phyloP scores from a whole-genome alignment of 1,284 basidiomycete genomes.

The Cryptococcus maquisensis region DNA sequence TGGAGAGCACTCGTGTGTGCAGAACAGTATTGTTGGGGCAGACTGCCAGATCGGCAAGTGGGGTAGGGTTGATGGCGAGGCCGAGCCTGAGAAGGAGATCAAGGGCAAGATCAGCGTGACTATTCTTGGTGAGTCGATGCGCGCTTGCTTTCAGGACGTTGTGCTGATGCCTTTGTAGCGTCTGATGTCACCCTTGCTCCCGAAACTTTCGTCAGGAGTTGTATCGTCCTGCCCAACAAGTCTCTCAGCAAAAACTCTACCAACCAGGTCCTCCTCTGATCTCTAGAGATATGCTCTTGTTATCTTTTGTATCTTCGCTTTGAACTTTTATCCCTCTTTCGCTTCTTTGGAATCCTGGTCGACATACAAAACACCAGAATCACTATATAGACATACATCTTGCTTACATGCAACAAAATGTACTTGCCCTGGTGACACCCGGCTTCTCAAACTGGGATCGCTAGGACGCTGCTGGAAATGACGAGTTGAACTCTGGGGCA shows the following conservation, averaged over 20 bases:
- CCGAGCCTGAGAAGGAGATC: constrained; percentile 43
- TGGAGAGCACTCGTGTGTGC: constrained; percentile 51
- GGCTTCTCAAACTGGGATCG: too few relatives aligned
- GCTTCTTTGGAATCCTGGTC: background rate
- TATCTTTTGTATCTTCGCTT: background rate
- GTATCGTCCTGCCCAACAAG: constrained; percentile 55
- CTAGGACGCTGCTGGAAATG: too few relatives aligned
- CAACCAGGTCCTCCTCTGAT: constrained; percentile 52
- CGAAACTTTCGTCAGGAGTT: constrained; percentile 48
- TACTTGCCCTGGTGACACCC: too few relatives aligned
- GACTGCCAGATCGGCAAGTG: constrained; percentile 50
- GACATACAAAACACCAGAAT: background rate
- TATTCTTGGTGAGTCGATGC: constrained; percentile 47
- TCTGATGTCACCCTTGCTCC: constrained; percentile 49
- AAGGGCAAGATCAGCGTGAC: constrained; percentile 51
- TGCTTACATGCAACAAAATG: background rate
- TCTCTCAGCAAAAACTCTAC: constrained; percentile 47
- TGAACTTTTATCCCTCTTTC: background rate
- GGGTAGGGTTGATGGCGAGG: constrained; percentile 52
- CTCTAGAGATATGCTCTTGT: background rate
- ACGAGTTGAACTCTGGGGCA: too few relatives aligned
- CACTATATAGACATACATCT: background rate
- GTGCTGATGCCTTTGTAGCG: constrained; percentile 21
- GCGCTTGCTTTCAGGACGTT: background rate
- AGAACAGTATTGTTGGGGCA: constrained; percentile 51